A percentile compares a stretch with the other conserved stretches of the same genome.
phyloP scores from a whole-genome alignment of 208 protist species.

The Trypanosoma mega region DNA sequence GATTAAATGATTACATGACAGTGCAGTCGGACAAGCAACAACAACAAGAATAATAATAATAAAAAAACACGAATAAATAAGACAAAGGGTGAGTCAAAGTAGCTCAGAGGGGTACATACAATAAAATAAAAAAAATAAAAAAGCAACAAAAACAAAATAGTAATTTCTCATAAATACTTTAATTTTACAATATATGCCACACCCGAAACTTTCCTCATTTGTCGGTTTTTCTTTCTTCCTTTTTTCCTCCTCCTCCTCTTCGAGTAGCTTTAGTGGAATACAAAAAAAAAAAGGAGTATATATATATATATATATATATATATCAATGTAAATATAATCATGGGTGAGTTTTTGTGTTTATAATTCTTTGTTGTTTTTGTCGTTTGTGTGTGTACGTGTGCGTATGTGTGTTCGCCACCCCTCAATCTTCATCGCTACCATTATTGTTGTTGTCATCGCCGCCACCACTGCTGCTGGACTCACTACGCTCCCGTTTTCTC shows the following conservation, averaged over 20 bases:
- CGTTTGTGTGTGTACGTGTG: too few species aligned
- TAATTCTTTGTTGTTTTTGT: too few species aligned
- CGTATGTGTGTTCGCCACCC: too few species aligned
- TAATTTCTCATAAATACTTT: too few species aligned
- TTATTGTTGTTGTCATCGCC: background rate
- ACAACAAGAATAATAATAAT: too few species aligned
- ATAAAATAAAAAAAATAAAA: background rate
- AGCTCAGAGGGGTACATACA: background rate
- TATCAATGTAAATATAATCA: too few species aligned
- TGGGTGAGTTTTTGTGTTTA: too few species aligned
- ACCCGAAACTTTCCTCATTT: background rate
- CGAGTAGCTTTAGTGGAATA: constrained; percentile 2
- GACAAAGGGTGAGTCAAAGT: background rate
- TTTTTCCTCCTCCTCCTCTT: background rate
- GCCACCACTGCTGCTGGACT: too few species aligned
- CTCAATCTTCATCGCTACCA: background rate
- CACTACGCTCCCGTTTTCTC: too few species aligned
- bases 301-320: too few species aligned
- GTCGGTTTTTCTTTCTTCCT: background rate
- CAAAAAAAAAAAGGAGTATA: background rate
- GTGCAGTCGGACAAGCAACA: too few species aligned
- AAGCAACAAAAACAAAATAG: background rate
- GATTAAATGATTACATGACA: too few species aligned
- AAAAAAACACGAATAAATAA: background rate
- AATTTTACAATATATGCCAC: background rate